Conservation (phyloP, 257 asterid genomes). For the Paraleonurus japonicus region DNA sequence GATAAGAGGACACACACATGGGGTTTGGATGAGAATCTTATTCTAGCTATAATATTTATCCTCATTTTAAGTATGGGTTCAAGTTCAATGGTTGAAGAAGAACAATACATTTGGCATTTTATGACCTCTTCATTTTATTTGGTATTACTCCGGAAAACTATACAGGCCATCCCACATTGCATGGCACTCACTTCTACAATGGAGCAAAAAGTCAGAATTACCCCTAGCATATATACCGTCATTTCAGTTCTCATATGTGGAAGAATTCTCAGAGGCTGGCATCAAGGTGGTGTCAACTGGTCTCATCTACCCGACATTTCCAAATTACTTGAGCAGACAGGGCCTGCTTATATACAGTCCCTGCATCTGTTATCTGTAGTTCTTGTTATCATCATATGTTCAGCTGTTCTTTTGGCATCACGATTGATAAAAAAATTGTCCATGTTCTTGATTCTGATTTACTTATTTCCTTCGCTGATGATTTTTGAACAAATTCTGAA, state of each 20-base stretch:
- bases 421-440: constrained; percentile 33
- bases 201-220: constrained; percentile 18
- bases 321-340: constrained; percentile 69
- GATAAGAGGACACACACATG: constrained; percentile 33
- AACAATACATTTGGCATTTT: constrained; percentile 88
- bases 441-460: constrained; percentile 40
- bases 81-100: constrained; percentile 96
- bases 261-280: constrained; percentile 91
- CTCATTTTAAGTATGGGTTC: constrained; percentile 80
- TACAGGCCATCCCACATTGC: constrained; percentile 38
- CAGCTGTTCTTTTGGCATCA: constrained; percentile 32
- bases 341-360: constrained; percentile 39
- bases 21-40: constrained; percentile 62
- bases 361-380: constrained; percentile 56
- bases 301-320: constrained; percentile 76
- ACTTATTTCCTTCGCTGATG: constrained; percentile 47
- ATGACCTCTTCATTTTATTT: constrained; percentile 63
- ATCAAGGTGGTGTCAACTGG: constrained; percentile 99
- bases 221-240: constrained; percentile 32
- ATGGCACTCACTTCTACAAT: constrained; percentile 23
- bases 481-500: constrained; percentile 48
- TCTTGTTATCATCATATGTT: constrained; percentile 44
- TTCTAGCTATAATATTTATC: constrained; percentile 39
- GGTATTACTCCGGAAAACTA: constrained; percentile 59
- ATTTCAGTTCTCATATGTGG: constrained; percentile 56